These are phyloP conservation scores for Misopates orontium DNA, from an alignment of 257 asterid genomes.

Conservation along the genomic window DNA sequence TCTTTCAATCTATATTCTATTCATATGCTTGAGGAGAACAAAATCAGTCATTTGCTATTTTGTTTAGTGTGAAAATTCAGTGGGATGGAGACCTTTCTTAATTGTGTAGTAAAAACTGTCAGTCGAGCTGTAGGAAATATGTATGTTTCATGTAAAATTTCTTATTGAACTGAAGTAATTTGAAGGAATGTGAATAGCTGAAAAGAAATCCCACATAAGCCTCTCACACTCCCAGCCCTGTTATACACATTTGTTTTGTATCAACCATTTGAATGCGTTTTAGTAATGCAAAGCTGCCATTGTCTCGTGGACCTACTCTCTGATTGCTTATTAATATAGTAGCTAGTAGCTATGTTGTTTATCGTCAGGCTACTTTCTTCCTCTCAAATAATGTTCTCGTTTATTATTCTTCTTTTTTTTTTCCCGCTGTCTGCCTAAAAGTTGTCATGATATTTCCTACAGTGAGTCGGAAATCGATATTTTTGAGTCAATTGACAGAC, in stretches of 20 bases:
- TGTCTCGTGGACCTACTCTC: neutral
- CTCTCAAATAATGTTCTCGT: conserved; percentile 12
- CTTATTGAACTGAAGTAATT: neutral
- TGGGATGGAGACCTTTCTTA: conserved; percentile 1
- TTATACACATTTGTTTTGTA: conserved; percentile 1
- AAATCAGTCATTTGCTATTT: neutral
- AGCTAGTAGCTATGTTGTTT: conserved; percentile 2
- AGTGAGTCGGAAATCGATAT: conserved; percentile 95
- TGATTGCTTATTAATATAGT: neutral
- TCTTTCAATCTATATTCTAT: no score
- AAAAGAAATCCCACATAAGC: neutral
- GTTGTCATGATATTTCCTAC: conserved; percentile 29
- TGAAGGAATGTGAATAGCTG: neutral
- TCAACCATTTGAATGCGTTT: neutral
- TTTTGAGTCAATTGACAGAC: conserved; percentile 84
- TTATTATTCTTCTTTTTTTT: neutral
- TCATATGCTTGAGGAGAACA: neutral
- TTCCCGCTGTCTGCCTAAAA: conserved; percentile 20
- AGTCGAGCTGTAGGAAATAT: neutral
- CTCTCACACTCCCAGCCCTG: neutral
- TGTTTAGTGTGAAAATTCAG: neutral
- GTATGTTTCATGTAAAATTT: neutral
- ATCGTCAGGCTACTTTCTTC: conserved; percentile 17
- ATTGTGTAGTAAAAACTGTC: neutral
- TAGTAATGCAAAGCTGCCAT: neutral